These are phyloP conservation scores for Xylariaceae sp. DNA, from an alignment of 2,329 filamentous ascomycete genomes.

Conservation along the genomic window DNA sequence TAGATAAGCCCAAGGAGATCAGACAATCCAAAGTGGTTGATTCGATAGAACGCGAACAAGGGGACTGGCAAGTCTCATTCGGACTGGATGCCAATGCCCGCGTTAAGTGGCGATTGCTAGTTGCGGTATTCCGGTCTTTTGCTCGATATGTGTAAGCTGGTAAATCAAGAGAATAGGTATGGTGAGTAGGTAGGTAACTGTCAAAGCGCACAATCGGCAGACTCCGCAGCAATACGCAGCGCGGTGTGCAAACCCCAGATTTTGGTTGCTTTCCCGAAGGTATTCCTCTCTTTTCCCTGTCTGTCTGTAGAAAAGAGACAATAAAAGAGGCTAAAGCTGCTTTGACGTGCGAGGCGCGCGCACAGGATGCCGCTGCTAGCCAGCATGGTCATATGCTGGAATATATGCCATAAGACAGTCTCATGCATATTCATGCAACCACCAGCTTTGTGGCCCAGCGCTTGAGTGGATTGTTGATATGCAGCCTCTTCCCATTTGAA, in stretches of 20 bases:
- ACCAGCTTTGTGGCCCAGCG: conserved; percentile 22
- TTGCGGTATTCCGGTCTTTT: too few relatives aligned
- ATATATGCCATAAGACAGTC: conserved; percentile 23
- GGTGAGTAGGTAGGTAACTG: too few relatives aligned
- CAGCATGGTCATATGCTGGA: conserved; percentile 26
- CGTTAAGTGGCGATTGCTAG: too few relatives aligned
- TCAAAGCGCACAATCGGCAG: too few relatives aligned
- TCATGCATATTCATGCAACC: conserved; percentile 29
- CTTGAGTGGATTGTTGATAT: conserved; percentile 27
- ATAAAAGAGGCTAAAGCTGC: conserved; percentile 8
- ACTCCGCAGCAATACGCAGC: conserved; percentile 7
- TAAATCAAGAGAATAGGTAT: not conserved
- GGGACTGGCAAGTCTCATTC: not conserved
- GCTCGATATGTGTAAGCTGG: not conserved
- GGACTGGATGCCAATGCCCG: too few relatives aligned
- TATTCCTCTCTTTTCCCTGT: not conserved
- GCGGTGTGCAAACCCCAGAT: conserved; percentile 14
- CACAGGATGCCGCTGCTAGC: conserved; percentile 18
- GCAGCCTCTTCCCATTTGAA: conserved; percentile 27
- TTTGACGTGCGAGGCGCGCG: conserved; percentile 14
- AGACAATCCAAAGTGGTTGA: not conserved
- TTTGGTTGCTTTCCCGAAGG: conserved; percentile 18
- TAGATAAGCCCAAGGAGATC: not conserved
- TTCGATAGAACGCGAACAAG: not conserved
- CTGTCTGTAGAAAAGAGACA: too few relatives aligned